Evolutionary conservation across 2,329 filamentous ascomycete genomes (phyloP).

Genomic region (Ophiostoma angusticollis): DNA sequence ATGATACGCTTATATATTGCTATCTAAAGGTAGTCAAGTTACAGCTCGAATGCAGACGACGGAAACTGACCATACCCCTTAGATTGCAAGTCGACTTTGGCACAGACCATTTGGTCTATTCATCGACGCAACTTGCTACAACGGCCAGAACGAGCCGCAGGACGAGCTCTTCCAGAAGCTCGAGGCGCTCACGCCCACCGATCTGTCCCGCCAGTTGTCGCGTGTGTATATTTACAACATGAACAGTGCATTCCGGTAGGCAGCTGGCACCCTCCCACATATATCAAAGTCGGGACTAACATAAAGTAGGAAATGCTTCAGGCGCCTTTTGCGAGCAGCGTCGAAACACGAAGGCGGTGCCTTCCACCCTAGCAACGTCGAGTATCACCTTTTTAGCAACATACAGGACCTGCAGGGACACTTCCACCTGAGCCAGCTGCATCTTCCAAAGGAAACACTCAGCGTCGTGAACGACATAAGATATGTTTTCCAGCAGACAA

Average conservation of each 20-base stretch:
- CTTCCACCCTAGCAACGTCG: conserved; percentile 51
- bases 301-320: conserved; percentile 44
- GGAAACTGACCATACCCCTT: not conserved
- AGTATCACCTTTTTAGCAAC: conserved; percentile 53
- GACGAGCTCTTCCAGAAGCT: conserved; percentile 53
- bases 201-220: conserved; percentile 45
- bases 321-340: conserved; percentile 47
- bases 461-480: conserved; percentile 54
- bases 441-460: conserved; percentile 57
- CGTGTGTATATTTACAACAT: conserved; percentile 60
- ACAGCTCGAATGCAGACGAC: not conserved
- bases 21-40: conserved; percentile 45
- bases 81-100: conserved; percentile 59
- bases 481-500: conserved; percentile 53
- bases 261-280: not conserved
- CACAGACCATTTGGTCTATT: conserved; percentile 55
- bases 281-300: not conserved
- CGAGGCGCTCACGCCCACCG: conserved; percentile 48
- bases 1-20: conserved; percentile 52
- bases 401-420: conserved; percentile 52
- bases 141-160: conserved; percentile 51
- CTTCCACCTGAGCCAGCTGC: conserved; percentile 53
- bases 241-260: conserved; percentile 54
- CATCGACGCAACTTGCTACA: conserved; percentile 58
- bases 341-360: conserved; percentile 46